Percentiles rank a stretch among this genome's conserved stretches.
Evolutionary conservation across 805 yeast genomes (phyloP).

Genomic region (Wickerhamomyces rabaulensis): DNA sequence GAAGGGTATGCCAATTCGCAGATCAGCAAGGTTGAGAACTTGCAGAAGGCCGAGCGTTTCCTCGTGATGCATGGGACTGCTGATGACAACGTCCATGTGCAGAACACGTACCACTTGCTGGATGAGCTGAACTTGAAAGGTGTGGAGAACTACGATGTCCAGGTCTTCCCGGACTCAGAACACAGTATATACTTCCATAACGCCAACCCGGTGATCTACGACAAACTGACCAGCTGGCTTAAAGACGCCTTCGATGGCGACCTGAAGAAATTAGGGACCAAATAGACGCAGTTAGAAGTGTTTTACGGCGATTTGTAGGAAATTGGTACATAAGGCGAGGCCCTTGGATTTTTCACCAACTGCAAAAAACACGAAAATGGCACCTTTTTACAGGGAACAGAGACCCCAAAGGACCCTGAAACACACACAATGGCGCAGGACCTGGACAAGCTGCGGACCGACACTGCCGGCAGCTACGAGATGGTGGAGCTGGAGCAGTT

Average conservation of each 20-base stretch:
- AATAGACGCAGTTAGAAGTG: not conserved
- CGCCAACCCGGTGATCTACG: slow-evolving; percentile 63
- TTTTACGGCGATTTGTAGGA: too few relatives aligned
- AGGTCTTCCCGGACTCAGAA: slow-evolving; percentile 78
- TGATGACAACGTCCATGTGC: slow-evolving; percentile 96
- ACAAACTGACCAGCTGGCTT: slow-evolving; percentile 62
- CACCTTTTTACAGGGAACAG: not conserved
- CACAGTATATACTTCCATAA: slow-evolving; percentile 70
- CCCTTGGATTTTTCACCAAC: not conserved
- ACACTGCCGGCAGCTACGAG: slow-evolving; percentile 3
- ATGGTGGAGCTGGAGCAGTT: slow-evolving; percentile 2
- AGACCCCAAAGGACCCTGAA: not conserved
- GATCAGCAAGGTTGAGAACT: slow-evolving; percentile 48
- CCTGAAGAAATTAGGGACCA: slow-evolving; percentile 25
- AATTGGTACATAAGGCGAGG: too few relatives aligned
- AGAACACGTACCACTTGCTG: slow-evolving; percentile 72
- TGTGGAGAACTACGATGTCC: slow-evolving; percentile 76
- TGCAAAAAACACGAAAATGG: not conserved
- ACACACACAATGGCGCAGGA: not conserved
- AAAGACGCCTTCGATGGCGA: slow-evolving; percentile 53
- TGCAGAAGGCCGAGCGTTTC: slow-evolving; percentile 60
- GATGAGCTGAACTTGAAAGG: slow-evolving; percentile 67
- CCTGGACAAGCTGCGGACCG: not conserved
- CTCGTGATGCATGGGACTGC: slow-evolving; percentile 95
- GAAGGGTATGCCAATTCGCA: slow-evolving; percentile 59